A percentile compares a stretch with the other conserved stretches of the same genome.
phyloP scores from a whole-genome alignment of 192 early-diverging fungal genomes.

The Phycomyces blakesleeanus region DNA sequence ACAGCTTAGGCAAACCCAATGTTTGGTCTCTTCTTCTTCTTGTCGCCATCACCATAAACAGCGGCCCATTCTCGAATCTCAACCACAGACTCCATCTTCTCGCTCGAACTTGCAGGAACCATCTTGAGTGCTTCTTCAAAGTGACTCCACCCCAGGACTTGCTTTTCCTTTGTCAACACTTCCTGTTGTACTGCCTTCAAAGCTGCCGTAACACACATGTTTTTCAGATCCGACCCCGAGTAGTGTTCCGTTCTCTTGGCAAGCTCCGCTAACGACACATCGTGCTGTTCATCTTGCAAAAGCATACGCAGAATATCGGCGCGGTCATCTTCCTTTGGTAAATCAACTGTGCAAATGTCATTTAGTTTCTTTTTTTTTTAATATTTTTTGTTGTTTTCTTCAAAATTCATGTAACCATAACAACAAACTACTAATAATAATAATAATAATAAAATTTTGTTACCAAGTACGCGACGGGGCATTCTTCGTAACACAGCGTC shows the following conservation, averaged over 20 bases:
- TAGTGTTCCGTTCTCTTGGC: slow-evolving; percentile 73
- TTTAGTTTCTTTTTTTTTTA: no score
- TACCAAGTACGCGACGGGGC: slow-evolving; percentile 82
- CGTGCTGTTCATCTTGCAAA: slow-evolving; percentile 74
- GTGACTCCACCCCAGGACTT: slow-evolving; percentile 54
- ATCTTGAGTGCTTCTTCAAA: slow-evolving; percentile 84
- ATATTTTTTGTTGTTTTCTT: no score
- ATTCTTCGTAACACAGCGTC: slow-evolving; percentile 92
- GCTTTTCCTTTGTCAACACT: slow-evolving; percentile 33
- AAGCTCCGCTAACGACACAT: slow-evolving; percentile 59
- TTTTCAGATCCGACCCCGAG: slow-evolving; percentile 94
- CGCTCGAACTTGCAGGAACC: slow-evolving; percentile 82
- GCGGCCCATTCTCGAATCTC: slow-evolving; percentile 92
- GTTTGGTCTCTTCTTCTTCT: slow-evolving; percentile 18
- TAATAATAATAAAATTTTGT: background rate
- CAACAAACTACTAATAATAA: slow-evolving; percentile 12
- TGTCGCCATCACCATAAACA: slow-evolving; percentile 73
- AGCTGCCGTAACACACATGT: slow-evolving; percentile 87
- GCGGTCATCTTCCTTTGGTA: slow-evolving; percentile 78
- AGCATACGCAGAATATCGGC: slow-evolving; percentile 70
- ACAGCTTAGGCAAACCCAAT: slow-evolving; percentile 13
- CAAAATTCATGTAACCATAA: background rate
- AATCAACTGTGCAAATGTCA: slow-evolving; percentile 58
- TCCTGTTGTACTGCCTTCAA: slow-evolving; percentile 60
- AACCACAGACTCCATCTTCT: slow-evolving; percentile 84